Base-by-base conservation (phyloP, 169 alveolate genomes). In the Cryptosporidium felis region DNA sequence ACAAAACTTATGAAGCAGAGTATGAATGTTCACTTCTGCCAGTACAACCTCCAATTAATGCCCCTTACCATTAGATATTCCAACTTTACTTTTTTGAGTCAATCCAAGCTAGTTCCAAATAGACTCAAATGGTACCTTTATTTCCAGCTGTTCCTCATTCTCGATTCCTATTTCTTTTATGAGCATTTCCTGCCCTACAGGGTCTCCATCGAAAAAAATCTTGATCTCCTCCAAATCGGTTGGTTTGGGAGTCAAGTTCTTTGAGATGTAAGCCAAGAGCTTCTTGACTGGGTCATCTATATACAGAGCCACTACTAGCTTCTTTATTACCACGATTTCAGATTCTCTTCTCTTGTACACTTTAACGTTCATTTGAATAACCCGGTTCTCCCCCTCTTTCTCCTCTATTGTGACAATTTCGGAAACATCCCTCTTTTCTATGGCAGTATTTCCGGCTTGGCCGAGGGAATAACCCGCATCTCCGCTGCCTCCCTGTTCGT, bases 51-150 rank as follows among this genome's bases (percentile, higher is more conserved):
- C 85, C 85, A 30, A 74, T 74, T 32, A 74, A 74, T 53, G 85
- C 85, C 5, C 85, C 85, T 32, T 74, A 74, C 28, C 81, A 65
- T n/a, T 65, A 49, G n/a, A n/a, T n/a, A n/a, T n/a, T n/a, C n/a
- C n/a, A n/a, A n/a, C n/a, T n/a, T n/a, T n/a, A n/a, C n/a, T n/a
- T n/a, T n/a, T n/a, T n/a, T n/a, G n/a, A n/a, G n/a, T 44, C n/a
- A 44, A 44, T 44, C 12, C n/a, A 18, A 16, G 42, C 28, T 32
- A 9, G 6, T 12, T 74, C 85, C 85, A 74, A 40, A 12, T 74
- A 36, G 74, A 40, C 18, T 74, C 85, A 74, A 49, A 74, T 14
- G 85, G 85, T 21, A 74, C 58, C 10, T 74, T 74, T 18, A 74
- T 42, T 10, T 74, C 85, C n/a, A 74, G 28, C 36, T 74, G 85